A percentile compares a stretch with the other conserved stretches of the same genome.
phyloP scores from a whole-genome alignment of 306 rosid genomes.

The Prunus mira region DNA sequence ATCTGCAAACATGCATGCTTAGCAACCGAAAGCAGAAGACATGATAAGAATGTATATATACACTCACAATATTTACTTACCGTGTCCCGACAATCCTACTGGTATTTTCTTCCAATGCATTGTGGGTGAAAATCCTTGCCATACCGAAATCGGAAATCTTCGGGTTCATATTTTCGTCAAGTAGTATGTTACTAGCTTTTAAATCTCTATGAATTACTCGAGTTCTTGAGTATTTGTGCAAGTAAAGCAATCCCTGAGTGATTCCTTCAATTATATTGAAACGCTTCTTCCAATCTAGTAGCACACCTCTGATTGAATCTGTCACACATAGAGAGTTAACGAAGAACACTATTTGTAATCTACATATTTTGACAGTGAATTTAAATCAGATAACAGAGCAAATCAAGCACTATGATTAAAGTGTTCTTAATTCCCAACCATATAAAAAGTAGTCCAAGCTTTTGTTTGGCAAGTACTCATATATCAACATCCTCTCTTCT shows the following conservation, averaged over 20 bases:
- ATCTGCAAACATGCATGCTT: background rate
- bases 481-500: slow-evolving; percentile 7
- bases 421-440: background rate
- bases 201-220: slow-evolving; percentile 6
- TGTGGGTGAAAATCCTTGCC: slow-evolving; percentile 1
- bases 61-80: slow-evolving; percentile 14
- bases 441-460: slow-evolving; percentile 11
- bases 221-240: background rate
- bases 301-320: background rate
- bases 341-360: background rate
- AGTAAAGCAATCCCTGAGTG: slow-evolving; percentile 6
- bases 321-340: background rate
- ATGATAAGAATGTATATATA: background rate
- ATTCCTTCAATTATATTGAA: slow-evolving; percentile 7
- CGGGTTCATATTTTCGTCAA: slow-evolving; percentile 10
- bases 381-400: background rate
- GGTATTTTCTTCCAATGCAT: slow-evolving; percentile 15
- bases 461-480: slow-evolving; percentile 6
- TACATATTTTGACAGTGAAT: too few species aligned
- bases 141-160: background rate
- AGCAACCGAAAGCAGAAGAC: background rate
- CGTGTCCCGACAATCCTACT: slow-evolving; percentile 24
- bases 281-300: slow-evolving; percentile 3
- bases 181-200: slow-evolving; percentile 14
- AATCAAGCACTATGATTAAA: background rate